Conservation (phyloP, 768 basidiomycete species). For the Suillus decipiens region DNA sequence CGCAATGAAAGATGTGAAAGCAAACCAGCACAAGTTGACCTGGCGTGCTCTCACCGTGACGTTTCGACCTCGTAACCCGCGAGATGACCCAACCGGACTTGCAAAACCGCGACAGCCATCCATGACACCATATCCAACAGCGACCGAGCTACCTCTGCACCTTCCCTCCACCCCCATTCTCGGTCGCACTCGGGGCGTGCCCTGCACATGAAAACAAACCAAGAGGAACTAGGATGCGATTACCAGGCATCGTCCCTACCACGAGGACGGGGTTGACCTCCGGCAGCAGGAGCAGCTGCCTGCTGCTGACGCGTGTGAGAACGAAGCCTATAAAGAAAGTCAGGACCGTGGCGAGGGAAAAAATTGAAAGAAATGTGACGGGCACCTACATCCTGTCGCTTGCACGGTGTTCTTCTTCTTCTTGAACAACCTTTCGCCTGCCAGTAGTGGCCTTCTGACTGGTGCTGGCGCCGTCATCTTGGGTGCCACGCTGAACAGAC, state of each 20-base stretch:
- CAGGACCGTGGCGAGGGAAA: conserved; percentile 16
- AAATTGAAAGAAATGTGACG: conserved; percentile 20
- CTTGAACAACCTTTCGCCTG: conserved; percentile 80
- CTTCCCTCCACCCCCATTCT: conserved; percentile 41
- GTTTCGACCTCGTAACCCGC: conserved; percentile 17
- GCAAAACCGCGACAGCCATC: conserved; percentile 35
- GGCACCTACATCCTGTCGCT: conserved; percentile 79
- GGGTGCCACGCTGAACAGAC: conserved; percentile 80
- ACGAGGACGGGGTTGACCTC: conserved; percentile 47
- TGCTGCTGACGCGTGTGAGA: conserved; percentile 86
- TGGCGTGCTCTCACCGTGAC: conserved; percentile 26
- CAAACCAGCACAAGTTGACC: conserved; percentile 16
- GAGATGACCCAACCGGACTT: conserved; percentile 17
- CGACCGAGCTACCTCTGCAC: conserved; percentile 36
- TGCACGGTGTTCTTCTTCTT: conserved; percentile 80
- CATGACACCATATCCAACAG: conserved; percentile 34
- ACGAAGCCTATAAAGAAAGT: conserved; percentile 60
- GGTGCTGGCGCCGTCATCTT: conserved; percentile 64
- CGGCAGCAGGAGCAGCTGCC: conserved; percentile 48
- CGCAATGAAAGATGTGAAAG: conserved; percentile 19
- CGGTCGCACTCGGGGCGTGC: conserved; percentile 48
- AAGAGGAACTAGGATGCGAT: conserved; percentile 23
- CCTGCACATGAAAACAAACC: conserved; percentile 35
- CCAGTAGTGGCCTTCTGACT: conserved; percentile 64
- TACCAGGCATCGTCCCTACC: conserved; percentile 52